Evolutionary conservation across 129 eudicot genomes (phyloP).

Genomic region (Chrysanthemum lavandulifolium): DNA sequence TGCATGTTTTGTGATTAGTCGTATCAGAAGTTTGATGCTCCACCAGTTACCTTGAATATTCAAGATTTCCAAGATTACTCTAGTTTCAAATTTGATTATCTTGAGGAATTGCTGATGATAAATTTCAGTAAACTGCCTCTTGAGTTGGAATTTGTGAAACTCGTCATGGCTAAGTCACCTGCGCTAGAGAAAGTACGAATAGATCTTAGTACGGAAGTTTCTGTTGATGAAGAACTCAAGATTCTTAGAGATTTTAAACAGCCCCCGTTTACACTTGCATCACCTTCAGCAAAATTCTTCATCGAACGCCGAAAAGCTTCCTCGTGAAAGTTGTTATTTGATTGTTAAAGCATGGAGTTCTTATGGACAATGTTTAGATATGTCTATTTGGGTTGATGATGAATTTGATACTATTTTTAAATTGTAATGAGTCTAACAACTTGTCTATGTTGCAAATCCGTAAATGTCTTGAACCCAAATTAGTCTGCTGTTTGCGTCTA

Average conservation of each 20-base stretch:
- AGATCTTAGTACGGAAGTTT: neutral
- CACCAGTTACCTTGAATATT: neutral
- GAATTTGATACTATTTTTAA: too few species aligned
- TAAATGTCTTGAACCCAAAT: too few species aligned
- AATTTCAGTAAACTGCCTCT: neutral
- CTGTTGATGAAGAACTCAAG: neutral
- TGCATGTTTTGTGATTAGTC: neutral
- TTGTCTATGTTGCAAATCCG: too few species aligned
- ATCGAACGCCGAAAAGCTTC: neutral
- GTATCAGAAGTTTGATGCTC: neutral
- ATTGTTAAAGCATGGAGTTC: too few species aligned
- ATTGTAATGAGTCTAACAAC: too few species aligned
- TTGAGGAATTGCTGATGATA: neutral
- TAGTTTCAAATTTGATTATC: neutral
- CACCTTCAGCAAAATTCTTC: neutral
- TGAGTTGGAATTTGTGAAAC: slow-evolving; percentile 12
- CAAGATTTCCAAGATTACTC: neutral
- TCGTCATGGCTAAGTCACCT: slow-evolving; percentile 6
- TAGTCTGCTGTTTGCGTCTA: too few species aligned
- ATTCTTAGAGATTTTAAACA: neutral
- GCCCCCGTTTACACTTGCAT: neutral
- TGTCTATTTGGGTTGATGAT: too few species aligned
- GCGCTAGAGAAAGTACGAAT: neutral
- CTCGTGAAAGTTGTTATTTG: neutral
- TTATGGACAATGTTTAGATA: too few species aligned